Percentiles rank a stretch among this genome's conserved stretches.
These are phyloP conservation scores for Cordyceps militaris DNA, from an alignment of 2,329 filamentous ascomycete genomes.

Conservation along the genomic window DNA sequence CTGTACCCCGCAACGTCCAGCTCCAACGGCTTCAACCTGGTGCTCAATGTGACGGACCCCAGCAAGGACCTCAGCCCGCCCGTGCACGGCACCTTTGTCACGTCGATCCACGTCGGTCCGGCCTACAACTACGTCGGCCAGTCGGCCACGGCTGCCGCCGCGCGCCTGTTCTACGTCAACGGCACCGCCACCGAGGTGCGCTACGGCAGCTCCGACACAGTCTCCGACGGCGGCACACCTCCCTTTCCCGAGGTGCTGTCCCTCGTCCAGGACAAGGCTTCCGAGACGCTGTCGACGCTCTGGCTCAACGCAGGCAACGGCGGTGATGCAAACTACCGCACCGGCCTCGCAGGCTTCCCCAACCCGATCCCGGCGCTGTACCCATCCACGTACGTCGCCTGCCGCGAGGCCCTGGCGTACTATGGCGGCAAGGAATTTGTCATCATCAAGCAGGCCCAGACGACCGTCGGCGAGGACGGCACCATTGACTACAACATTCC, in stretches of 20 bases:
- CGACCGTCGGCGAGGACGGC: constrained; percentile 16
- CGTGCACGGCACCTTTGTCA: constrained; percentile 34
- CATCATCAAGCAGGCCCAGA: constrained; percentile 32
- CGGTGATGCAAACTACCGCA: constrained; percentile 24
- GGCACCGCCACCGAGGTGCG: constrained; percentile 33
- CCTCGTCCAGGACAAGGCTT: constrained; percentile 22
- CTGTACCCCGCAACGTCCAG: constrained; percentile 14
- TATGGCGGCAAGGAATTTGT: constrained; percentile 31
- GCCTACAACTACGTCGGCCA: constrained; percentile 34
- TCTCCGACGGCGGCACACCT: constrained; percentile 36
- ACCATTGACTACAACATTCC: constrained; percentile 24
- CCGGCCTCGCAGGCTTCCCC: constrained; percentile 26
- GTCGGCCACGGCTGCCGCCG: constrained; percentile 14
- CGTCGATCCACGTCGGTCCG: constrained; percentile 37
- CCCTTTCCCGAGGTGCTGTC: constrained; percentile 32
- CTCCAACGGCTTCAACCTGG: constrained; percentile 33
- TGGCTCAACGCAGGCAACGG: constrained; percentile 29
- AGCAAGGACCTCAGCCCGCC: constrained; percentile 32
- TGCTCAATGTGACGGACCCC: constrained; percentile 38
- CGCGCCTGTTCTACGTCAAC: constrained; percentile 42
- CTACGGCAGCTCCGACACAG: constrained; percentile 25
- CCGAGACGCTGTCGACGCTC: constrained; percentile 25
- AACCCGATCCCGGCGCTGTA: constrained; percentile 27
- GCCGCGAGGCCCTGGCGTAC: constrained; percentile 35
- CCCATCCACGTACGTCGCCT: constrained; percentile 34